Evolutionary conservation across 306 rosid genomes (phyloP), one percentile per base, ranked within the genome.

Genomic region (Lupinus albus): DNA sequence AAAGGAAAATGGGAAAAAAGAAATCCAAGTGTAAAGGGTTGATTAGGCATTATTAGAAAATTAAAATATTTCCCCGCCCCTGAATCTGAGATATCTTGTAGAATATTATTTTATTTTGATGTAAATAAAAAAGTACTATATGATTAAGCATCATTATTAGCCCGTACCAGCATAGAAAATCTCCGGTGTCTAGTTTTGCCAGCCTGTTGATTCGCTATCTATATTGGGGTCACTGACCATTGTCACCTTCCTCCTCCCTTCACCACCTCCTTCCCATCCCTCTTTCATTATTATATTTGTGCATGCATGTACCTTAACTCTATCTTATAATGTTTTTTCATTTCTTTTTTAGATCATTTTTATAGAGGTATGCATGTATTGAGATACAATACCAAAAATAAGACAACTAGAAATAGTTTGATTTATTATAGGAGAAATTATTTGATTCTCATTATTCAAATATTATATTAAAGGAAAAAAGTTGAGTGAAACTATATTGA

Each of bases 201-300:
- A 73, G 76, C 51, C 79, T 79, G 79, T 67, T 9, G 11, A 39
- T 39, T 46, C 12, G 56, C 36, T 55, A 77, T 12, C 44, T 12
- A 59, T 41, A 54, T 62, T 41, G 14, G 69, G 33, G 32, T 8
- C 14, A 53, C 54, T 38, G 21, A 33, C 6, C 63, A 18, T 46
- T 63, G 38, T 58, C 60, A 51, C 64, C 77, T 65, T 72, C 71
- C 67, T 46, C 2, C 58, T 3, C 70, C 67, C 59, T 70, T 72
- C 66, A 0, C 33, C 77, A 52, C 76, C 60, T 33, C 69, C 15
- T 6, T 11, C 59, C 47, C 13, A 11, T 41, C 46, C 11, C 46
- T 41, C 46, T 5, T 4, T 41, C 13, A 9, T 11, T 39, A n/a
- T 2, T 33, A 20, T 7, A 2, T 5, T 2, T 13, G 60, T 42